Evolutionary conservation across 2,329 filamentous ascomycete genomes (phyloP).

Genomic region (Colletotrichum falcatum): DNA sequence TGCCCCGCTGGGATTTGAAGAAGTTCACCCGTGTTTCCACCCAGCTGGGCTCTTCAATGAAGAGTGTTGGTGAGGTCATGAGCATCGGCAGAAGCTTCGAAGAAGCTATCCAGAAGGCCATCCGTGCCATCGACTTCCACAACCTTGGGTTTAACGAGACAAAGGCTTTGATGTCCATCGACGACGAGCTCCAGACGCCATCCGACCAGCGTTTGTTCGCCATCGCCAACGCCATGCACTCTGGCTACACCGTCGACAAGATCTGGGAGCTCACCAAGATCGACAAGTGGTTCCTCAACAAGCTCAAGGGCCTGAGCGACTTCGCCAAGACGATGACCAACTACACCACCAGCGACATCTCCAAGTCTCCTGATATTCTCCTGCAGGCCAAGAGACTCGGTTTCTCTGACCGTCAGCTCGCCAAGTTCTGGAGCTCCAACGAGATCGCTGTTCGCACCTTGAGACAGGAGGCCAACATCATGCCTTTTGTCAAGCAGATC

Average conservation of each 20-base stretch:
- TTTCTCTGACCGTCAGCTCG: slow-evolving; percentile 93
- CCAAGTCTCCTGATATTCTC: slow-evolving; percentile 73
- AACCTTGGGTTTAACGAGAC: slow-evolving; percentile 96
- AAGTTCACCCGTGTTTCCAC: slow-evolving; percentile 98
- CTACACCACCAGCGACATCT: slow-evolving; percentile 74
- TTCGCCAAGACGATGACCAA: slow-evolving; percentile 84
- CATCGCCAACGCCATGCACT: slow-evolving; percentile 96
- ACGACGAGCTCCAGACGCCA: slow-evolving; percentile 95
- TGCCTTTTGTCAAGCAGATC: slow-evolving; percentile 95
- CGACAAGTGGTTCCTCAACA: slow-evolving; percentile 97
- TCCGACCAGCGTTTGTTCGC: slow-evolving; percentile 98
- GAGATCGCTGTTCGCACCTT: slow-evolving; percentile 88
- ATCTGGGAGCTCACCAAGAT: slow-evolving; percentile 99
- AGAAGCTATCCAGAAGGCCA: slow-evolving; percentile 98
- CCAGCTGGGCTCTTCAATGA: slow-evolving; percentile 97
- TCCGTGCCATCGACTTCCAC: slow-evolving; percentile 93
- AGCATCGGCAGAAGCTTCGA: slow-evolving; percentile 96
- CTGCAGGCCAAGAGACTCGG: slow-evolving; percentile 91
- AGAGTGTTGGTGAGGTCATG: slow-evolving; percentile 99
- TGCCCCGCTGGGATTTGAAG: slow-evolving; percentile 98
- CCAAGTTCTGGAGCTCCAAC: slow-evolving; percentile 94
- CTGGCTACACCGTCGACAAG: slow-evolving; percentile 93
- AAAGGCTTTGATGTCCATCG: slow-evolving; percentile 91
- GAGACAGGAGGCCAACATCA: slow-evolving; percentile 87
- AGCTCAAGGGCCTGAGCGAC: slow-evolving; percentile 90